Conservation (phyloP, 495 filamentous ascomycete genomes). For the Astrothelium macrocarpum region DNA sequence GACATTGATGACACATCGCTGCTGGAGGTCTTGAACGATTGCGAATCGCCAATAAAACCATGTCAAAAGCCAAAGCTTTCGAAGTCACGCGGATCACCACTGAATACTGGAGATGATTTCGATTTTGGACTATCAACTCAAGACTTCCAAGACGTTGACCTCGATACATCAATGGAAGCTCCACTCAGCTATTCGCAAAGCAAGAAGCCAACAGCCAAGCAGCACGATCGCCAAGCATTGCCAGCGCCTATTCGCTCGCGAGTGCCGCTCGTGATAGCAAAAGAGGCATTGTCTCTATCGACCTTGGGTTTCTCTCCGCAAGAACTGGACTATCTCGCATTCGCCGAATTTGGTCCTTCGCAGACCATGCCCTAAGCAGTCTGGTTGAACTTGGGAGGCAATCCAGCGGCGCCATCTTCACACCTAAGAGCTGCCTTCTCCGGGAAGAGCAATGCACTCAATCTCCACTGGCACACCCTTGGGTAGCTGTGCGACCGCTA, state of each 20-base stretch:
- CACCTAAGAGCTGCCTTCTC: conserved; percentile 6
- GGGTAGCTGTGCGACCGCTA: conserved; percentile 80
- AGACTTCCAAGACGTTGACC: background rate
- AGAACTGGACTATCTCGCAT: background rate
- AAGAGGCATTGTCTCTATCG: background rate
- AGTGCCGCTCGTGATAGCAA: background rate
- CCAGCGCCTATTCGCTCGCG: background rate
- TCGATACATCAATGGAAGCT: background rate
- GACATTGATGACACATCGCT: conserved; percentile 9
- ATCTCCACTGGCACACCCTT: conserved; percentile 90
- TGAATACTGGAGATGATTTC: background rate
- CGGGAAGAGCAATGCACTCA: conserved; percentile 65
- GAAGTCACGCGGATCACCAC: background rate
- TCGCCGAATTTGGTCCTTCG: background rate
- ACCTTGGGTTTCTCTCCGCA: background rate
- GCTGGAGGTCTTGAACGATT: background rate
- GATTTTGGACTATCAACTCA: background rate
- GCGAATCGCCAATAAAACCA: background rate
- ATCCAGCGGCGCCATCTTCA: background rate
- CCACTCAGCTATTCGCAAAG: background rate
- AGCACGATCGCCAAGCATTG: background rate
- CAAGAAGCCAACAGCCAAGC: background rate
- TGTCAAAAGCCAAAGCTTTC: background rate
- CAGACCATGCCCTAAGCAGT: background rate
- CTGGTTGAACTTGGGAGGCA: background rate